These are phyloP conservation scores for Cinnamomum chago DNA, from an alignment of 164 flowering plant species.

Conservation along the genomic window DNA sequence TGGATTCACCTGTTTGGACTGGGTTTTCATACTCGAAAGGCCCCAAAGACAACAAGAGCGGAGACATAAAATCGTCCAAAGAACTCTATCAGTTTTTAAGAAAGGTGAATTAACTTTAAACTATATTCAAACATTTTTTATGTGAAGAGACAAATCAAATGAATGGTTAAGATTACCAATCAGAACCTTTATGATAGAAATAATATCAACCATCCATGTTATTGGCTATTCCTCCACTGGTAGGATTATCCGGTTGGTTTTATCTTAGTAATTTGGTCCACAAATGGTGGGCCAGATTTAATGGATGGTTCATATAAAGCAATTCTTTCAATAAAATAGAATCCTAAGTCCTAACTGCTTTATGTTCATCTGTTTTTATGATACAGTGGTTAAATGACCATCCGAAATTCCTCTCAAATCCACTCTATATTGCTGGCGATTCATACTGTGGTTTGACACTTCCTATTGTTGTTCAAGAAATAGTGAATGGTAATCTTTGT, in stretches of 20 bases:
- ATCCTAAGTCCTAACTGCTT: no score
- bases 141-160: no score
- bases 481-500: background rate
- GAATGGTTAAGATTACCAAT: no score
- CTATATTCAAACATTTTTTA: background rate
- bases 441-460: constrained; percentile 29
- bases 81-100: constrained; percentile 13
- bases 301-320: no score
- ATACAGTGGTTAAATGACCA: constrained; percentile 26
- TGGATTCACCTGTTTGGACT: constrained; percentile 22
- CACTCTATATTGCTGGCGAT: constrained; percentile 29
- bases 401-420: constrained; percentile 22
- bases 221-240: no score
- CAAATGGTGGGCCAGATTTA: no score
- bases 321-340: no score
- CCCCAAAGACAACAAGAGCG: background rate
- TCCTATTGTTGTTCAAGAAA: constrained; percentile 19
- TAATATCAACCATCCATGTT: no score
- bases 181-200: no score
- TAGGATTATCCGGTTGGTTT: no score
- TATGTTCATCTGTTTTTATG: background rate
- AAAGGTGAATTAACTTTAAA: constrained; percentile 15
- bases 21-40: constrained; percentile 24
- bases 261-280: no score
- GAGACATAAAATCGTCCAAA: constrained; percentile 7